Base-by-base conservation (phyloP, 2,329 filamentous ascomycete genomes). In the Colletotrichum brevisporum region DNA sequence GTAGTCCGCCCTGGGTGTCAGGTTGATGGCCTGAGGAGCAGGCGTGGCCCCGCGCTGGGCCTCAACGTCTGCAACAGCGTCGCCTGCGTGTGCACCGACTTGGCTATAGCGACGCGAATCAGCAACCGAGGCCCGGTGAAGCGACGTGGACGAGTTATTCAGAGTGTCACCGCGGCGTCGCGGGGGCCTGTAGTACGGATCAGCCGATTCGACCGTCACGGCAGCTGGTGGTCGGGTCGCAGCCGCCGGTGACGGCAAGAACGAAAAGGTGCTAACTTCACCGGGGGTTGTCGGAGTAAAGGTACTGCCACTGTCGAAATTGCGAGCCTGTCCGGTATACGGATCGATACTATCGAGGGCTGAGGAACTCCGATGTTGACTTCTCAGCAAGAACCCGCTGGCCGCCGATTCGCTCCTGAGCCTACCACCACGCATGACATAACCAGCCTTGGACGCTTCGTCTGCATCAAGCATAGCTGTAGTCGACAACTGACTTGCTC, bases 181-280 rank as follows among this genome's bases (percentile, higher is more conserved):
- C 16, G 95, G 95, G 18, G 94, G 94, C 55, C 95, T 91, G 77
- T 97, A 98, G 76, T 96, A 98, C 0, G 94, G 94, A 77, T 97
- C 94, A 2, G 88, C 83, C 13, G 86, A 77, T 71, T 91, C 86
- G 39, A 84, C 77, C 31, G 85, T 71, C 15, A 72, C 80, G 50
- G 84, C 80, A 5, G 85, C 74, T 27, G 72, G 85, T 76, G 60
- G 83, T 78, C 75, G 72, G 77, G 83, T 77, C 78, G 83, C 81
- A 78, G 47, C 83, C 84, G 69, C 71, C 10, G 89, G 88, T 36
- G 89, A 89, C 57, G 88, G 84, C 67, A 93, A 75, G 76, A 91
- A 92, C n/a, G 92, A 94, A 75, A 92, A 93, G 3, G 87, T 90
- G 77, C 89, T 92, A 41, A 88, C 86, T 73, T 91, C 90, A 61